Conservation (phyloP, 202 grass and related monocot genomes). For the Bolboschoenoplectus hybrid region DNA sequence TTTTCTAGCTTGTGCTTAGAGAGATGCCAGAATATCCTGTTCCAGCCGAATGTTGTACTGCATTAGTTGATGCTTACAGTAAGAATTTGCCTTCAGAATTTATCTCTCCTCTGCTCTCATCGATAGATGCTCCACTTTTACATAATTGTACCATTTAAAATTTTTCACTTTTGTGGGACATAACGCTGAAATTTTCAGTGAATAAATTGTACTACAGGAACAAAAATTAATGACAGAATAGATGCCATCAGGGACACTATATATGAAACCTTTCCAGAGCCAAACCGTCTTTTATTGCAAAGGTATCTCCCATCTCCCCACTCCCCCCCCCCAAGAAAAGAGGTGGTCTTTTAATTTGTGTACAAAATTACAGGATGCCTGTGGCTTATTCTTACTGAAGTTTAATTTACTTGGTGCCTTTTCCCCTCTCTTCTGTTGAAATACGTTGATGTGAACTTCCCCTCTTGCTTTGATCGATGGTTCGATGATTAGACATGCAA, state of each 20-base stretch:
- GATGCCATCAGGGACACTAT: conserved; percentile 73
- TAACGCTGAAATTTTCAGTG: conserved; percentile 21
- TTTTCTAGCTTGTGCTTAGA: conserved; percentile 78
- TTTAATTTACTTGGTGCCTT: not conserved
- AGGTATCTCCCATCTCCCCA: conserved; percentile 50
- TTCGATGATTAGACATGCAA: not conserved
- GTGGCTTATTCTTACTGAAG: not conserved
- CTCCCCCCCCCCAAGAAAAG: conserved; percentile 1
- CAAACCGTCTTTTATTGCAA: conserved; percentile 74
- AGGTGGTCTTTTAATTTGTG: conserved; percentile 14
- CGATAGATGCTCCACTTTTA: not conserved
- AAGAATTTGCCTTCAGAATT: conserved; percentile 39
- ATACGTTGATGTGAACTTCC: conserved; percentile 10
- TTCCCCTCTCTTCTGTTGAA: not conserved
- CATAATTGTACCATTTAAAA: not conserved
- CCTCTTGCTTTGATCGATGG: not conserved
- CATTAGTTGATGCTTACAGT: conserved; percentile 85
- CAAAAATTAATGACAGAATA: conserved; percentile 65
- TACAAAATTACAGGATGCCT: not conserved
- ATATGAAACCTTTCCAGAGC: conserved; percentile 96
- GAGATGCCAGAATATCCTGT: conserved; percentile 89
- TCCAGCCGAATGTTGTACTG: conserved; percentile 86
- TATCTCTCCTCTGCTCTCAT: not conserved
- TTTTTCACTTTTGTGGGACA: not conserved
- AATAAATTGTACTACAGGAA: conserved; percentile 65